Evolutionary conservation across 129 eudicot genomes (phyloP).

Genomic region (Lactuca saligna): DNA sequence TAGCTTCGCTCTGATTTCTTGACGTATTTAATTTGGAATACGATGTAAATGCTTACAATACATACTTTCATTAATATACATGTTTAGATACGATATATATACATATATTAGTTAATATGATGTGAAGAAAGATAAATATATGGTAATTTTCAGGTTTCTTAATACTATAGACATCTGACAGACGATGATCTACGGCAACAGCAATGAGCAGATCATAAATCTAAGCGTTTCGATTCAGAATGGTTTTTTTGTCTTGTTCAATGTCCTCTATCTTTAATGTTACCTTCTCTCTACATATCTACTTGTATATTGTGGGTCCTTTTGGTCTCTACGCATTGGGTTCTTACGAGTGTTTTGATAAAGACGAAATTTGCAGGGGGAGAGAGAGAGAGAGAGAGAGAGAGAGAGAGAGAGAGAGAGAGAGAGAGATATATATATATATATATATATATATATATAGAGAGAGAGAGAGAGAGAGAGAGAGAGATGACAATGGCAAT

Average conservation of each 20-base stretch:
- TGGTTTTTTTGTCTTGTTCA: slow-evolving; percentile 38
- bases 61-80: background rate
- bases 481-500: slow-evolving; percentile 17
- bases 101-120: background rate
- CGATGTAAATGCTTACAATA: background rate
- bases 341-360: slow-evolving; percentile 24
- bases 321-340: slow-evolving; percentile 21
- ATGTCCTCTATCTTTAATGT: slow-evolving; percentile 32
- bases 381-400: slow-evolving; percentile 12
- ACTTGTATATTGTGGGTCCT: slow-evolving; percentile 36
- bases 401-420: slow-evolving; percentile 14
- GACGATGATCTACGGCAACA: background rate
- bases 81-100: background rate
- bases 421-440: slow-evolving; percentile 1
- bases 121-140: background rate
- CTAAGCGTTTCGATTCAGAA: slow-evolving; percentile 33
- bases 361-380: slow-evolving; percentile 27
- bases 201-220: slow-evolving; percentile 9
- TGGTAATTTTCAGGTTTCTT: background rate
- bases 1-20: background rate
- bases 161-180: background rate
- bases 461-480: slow-evolving; percentile 6
- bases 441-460: no score
- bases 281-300: slow-evolving; percentile 28
- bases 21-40: background rate